A percentile compares a stretch with the other conserved stretches of the same genome.
These are phyloP conservation scores for Phytophthora citrophthora DNA, from an alignment of 352 stramenopile genomes.

Conservation along the genomic window DNA sequence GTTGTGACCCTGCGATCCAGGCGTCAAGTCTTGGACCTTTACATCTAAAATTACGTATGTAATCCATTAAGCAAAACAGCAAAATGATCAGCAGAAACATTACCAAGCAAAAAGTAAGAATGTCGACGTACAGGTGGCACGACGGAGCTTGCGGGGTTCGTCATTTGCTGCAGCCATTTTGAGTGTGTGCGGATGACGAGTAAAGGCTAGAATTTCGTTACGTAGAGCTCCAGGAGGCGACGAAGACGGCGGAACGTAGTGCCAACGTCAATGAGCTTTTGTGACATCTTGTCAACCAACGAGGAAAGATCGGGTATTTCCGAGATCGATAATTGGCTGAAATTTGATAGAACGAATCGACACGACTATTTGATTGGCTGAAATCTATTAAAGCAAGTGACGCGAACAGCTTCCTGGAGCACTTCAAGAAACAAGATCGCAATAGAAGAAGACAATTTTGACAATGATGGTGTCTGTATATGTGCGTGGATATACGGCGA, in stretches of 20 bases:
- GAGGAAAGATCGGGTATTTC: constrained; percentile 34
- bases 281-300: constrained; percentile 34
- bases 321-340: constrained; percentile 15
- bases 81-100: too few relatives aligned
- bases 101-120: neutral
- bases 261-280: constrained; percentile 34
- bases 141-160: constrained; percentile 40
- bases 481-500: constrained; percentile 23
- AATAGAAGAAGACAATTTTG: constrained; percentile 9
- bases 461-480: constrained; percentile 36
- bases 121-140: constrained; percentile 48
- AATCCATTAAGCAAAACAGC: neutral
- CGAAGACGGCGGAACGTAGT: neutral
- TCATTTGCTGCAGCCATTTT: constrained; percentile 36
- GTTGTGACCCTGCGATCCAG: constrained; percentile 82
- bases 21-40: constrained; percentile 78
- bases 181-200: neutral
- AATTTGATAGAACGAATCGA: constrained; percentile 12
- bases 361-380: neutral
- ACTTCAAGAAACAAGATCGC: constrained; percentile 1
- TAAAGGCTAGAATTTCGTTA: neutral
- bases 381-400: too few relatives aligned
- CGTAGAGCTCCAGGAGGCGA: neutral
- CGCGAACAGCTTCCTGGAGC: too few relatives aligned
- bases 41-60: constrained; percentile 50